Conservation (phyloP, 345 rosid genomes). For the Turritis glabra region DNA sequence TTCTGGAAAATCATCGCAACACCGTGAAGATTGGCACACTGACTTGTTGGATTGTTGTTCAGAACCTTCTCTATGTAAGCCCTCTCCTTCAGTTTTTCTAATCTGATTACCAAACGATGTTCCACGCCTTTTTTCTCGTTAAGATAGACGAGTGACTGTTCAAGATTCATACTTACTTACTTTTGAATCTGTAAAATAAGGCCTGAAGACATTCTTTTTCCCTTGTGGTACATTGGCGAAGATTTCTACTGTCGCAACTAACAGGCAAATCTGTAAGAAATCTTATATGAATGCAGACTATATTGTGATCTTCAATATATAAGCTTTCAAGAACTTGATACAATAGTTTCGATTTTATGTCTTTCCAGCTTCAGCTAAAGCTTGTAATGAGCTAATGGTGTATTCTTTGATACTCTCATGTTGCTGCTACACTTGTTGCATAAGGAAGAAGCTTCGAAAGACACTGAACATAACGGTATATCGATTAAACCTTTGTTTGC, state of each 20-base stretch:
- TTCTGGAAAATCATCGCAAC: constrained; percentile 46
- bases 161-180: background rate
- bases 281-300: background rate
- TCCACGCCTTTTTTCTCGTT: background rate
- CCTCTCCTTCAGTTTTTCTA: background rate
- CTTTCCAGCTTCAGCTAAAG: constrained; percentile 74
- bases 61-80: constrained; percentile 81
- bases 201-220: constrained; percentile 70
- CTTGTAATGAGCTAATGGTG: constrained; percentile 83
- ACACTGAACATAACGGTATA: constrained; percentile 68
- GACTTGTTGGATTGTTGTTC: constrained; percentile 91
- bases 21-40: constrained; percentile 74
- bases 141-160: background rate
- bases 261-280: constrained; percentile 69
- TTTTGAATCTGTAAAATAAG: constrained; percentile 34
- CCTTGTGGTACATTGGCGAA: constrained; percentile 85
- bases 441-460: constrained; percentile 83
- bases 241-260: constrained; percentile 75
- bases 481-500: background rate
- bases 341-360: background rate
- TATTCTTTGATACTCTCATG: constrained; percentile 88
- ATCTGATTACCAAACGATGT: background rate
- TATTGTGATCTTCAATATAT: background rate
- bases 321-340: background rate
- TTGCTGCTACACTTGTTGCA: constrained; percentile 89